Base-by-base conservation (phyloP, 352 stramenopile species). In the Globisporangium sylvaticum region DNA sequence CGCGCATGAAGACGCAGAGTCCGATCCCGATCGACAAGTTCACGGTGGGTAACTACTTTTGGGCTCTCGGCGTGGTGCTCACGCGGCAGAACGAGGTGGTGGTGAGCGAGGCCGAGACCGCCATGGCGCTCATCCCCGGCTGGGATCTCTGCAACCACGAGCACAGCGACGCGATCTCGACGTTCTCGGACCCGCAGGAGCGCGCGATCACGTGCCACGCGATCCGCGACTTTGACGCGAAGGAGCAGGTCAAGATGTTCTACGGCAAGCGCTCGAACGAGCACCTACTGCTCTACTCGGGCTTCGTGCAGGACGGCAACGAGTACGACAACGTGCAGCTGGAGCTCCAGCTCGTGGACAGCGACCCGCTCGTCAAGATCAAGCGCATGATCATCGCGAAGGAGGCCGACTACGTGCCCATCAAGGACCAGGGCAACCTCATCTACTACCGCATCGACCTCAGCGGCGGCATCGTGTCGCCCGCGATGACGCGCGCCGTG, bases 91-190 rank as follows among this genome's bases (percentile, higher is more conserved):
- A 89, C 65, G 73, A 84, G 54, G 72, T 84, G n/a, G 69, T 63
- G 25, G 65, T 78, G 12, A 48, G 34, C 24, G 58, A 67, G 3
- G 62, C 58, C 15, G 68, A 76, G 20, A 55, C 65, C 27, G 69
- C 70, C 8, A 68, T 89, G 60, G 81, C 77, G 39, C 72, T 89
- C 46, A 88, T 89, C 53, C 81, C 81, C 0, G 79, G 80, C 4
- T 89, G 80, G 79, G 81, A 89, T 55, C 75, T 89, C 65, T 88
- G 79, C 71, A 89, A 89, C 65, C 81, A 89, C 68, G 81, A 85
- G 53, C 57, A 65, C n/a, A 75, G 74, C 27, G 72, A 75, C 3
- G 48, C 60, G 1, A 81, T 87, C 69, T 73, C 70, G 9, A 85
- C 79, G 7, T 85, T 80, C 54, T 79, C 69, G 18, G 77, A 87